phyloP scores from a whole-genome alignment of 2,329 filamentous ascomycete species.

The Cercospora sojina region DNA sequence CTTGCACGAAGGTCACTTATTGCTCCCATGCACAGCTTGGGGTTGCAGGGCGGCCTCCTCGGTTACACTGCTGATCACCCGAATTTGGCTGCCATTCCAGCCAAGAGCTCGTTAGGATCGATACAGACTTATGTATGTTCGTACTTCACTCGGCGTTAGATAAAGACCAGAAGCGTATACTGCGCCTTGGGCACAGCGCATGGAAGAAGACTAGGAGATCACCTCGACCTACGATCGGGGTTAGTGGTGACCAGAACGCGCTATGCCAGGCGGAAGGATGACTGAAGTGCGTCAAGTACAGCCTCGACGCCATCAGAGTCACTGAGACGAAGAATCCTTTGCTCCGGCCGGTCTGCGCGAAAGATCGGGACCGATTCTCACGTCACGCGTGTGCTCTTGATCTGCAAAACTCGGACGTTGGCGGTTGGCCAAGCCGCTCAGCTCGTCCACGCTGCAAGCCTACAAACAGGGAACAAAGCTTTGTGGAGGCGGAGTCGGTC shows the following conservation, averaged over 20 bases:
- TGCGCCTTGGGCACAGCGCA: background rate
- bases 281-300: background rate
- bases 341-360: background rate
- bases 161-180: background rate
- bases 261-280: background rate
- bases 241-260: background rate
- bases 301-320: background rate
- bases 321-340: background rate
- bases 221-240: background rate
- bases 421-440: background rate
- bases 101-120: background rate
- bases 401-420: background rate
- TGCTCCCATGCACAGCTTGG: background rate
- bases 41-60: background rate
- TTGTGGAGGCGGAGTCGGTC: conserved; percentile 3
- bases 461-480: background rate
- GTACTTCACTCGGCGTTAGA: background rate
- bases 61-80: background rate
- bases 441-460: background rate
- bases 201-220: background rate
- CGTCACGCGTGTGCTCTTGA: background rate
- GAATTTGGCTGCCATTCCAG: background rate
- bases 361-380: background rate
- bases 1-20: background rate
- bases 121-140: background rate